Percentiles rank a stretch among this genome's conserved stretches.
Evolutionary conservation across 495 filamentous ascomycete genomes (phyloP).

Genomic region (Aspergillus haitiensis): DNA sequence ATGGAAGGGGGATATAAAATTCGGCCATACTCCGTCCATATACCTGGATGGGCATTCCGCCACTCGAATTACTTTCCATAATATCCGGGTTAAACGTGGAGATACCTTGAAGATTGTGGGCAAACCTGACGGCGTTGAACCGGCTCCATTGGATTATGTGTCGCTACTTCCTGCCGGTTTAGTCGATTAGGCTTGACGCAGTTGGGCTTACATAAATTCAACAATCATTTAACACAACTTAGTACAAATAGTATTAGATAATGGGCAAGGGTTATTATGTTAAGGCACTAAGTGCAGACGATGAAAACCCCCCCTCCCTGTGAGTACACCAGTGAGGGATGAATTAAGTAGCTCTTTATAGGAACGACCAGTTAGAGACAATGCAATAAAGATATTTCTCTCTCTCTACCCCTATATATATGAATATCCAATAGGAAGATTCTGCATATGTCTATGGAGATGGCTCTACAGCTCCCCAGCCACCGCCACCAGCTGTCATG

Average conservation of each 20-base stretch:
- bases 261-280: no score
- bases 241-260: no score
- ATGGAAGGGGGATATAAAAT: slow-evolving; percentile 59
- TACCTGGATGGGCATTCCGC: slow-evolving; percentile 65
- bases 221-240: no score
- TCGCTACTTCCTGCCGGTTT: slow-evolving; percentile 58
- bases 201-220: no score
- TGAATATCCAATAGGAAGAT: neutral
- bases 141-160: slow-evolving; percentile 67
- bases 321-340: no score
- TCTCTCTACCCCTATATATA: no score
- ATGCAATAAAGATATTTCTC: no score
- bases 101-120: slow-evolving; percentile 61
- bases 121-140: slow-evolving; percentile 57
- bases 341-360: neutral
- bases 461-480: slow-evolving; percentile 27
- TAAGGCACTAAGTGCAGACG: no score
- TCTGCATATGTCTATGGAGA: neutral
- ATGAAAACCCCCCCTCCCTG: no score
- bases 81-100: slow-evolving; percentile 52
- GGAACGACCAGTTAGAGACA: no score
- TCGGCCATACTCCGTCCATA: slow-evolving; percentile 56
- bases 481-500: slow-evolving; percentile 57
- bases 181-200: slow-evolving; percentile 48
- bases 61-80: slow-evolving; percentile 57